Percentiles rank a stretch among this genome's conserved stretches.
These are phyloP conservation scores for Craterostigma plantagineum DNA, from an alignment of 257 asterid genomes.

Conservation along the genomic window DNA sequence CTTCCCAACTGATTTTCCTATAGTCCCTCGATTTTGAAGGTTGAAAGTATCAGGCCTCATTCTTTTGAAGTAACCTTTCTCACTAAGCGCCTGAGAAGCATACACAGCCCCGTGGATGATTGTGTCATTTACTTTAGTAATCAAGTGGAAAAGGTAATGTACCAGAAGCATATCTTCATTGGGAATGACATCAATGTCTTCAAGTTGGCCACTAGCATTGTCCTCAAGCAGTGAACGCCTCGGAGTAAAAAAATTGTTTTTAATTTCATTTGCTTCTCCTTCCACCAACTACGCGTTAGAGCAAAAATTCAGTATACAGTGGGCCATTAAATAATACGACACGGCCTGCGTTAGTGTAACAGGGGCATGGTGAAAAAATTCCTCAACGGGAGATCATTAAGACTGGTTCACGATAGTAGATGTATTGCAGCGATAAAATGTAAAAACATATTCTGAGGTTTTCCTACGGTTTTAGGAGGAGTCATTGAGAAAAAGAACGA, in stretches of 20 bases:
- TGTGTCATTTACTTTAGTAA: too few species aligned
- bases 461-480: too few species aligned
- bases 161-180: constrained; percentile 95
- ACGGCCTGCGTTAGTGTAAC: too few species aligned
- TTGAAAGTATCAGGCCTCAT: constrained; percentile 93
- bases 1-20: constrained; percentile 96
- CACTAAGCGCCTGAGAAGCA: constrained; percentile 65
- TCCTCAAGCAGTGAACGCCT: constrained; percentile 90
- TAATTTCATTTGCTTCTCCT: constrained; percentile 77
- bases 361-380: too few species aligned
- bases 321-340: too few species aligned
- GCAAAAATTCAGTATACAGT: neutral
- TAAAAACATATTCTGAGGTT: constrained; percentile 2
- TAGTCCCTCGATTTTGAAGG: constrained; percentile 84
- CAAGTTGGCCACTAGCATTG: constrained; percentile 58
- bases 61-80: constrained; percentile 90
- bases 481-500: too few species aligned
- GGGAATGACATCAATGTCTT: constrained; percentile 85
- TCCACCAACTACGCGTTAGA: constrained; percentile 39
- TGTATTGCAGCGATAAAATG: too few species aligned
- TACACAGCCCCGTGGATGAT: too few species aligned
- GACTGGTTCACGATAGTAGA: too few species aligned
- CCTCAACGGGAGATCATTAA: too few species aligned
- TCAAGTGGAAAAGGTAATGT: constrained; percentile 2
- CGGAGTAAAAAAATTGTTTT: constrained; percentile 67